Percentiles rank a stretch among this genome's conserved stretches.
Evolutionary conservation across 805 yeast genomes (phyloP).

Genomic region (Myxozyma neglecta): DNA sequence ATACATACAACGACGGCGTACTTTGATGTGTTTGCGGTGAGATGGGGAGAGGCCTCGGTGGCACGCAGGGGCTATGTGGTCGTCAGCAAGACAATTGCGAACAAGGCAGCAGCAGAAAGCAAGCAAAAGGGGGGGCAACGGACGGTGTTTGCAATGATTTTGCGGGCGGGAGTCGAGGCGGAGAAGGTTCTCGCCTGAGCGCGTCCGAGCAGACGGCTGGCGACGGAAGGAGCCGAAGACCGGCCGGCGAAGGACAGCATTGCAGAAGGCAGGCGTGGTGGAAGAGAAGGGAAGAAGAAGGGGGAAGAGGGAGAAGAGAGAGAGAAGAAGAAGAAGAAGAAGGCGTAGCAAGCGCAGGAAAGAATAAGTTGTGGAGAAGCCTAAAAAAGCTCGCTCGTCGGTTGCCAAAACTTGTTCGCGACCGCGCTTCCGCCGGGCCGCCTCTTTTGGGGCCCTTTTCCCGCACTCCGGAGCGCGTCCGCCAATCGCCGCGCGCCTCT

Average conservation of each 20-base stretch:
- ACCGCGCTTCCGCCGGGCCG: too few species aligned
- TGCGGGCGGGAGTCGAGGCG: constrained; percentile 35
- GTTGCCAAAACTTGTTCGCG: too few species aligned
- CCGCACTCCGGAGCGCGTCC: neutral
- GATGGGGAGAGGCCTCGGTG: constrained; percentile 52
- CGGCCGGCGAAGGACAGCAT: constrained; percentile 24
- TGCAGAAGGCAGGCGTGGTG: neutral
- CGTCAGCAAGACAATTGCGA: neutral
- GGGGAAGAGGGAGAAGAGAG: neutral
- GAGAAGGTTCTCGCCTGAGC: constrained; percentile 34
- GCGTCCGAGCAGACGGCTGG: neutral
- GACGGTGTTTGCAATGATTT: constrained; percentile 41
- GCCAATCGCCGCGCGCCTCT: constrained; percentile 9
- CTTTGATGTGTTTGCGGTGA: constrained; percentile 51
- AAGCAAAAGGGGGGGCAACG: constrained; percentile 8
- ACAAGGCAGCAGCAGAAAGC: neutral
- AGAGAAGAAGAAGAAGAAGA: neutral
- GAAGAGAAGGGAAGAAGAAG: neutral
- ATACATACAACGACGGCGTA: constrained; percentile 66
- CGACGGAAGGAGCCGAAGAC: constrained; percentile 9
- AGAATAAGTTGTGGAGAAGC: constrained; percentile 2
- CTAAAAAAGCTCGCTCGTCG: neutral
- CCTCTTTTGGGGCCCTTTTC: too few species aligned
- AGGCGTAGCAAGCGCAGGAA: neutral
- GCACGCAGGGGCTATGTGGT: constrained; percentile 41